Evolutionary conservation across 2,329 filamentous ascomycete genomes (phyloP).

Genomic region (Verticillium albo-atrum): DNA sequence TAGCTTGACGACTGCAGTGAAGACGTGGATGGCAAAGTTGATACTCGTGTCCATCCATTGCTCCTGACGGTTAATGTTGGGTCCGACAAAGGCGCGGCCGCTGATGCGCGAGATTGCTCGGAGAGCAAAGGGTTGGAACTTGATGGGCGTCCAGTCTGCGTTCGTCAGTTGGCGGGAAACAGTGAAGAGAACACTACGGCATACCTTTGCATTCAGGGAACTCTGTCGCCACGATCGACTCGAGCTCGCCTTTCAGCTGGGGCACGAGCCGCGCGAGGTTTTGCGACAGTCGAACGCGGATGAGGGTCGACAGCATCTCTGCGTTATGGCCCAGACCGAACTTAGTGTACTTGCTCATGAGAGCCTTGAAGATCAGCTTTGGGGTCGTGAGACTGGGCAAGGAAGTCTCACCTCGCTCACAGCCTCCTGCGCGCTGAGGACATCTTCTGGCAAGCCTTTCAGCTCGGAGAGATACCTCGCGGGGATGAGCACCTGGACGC

Average conservation of each 20-base stretch:
- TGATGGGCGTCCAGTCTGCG: conserved; percentile 50
- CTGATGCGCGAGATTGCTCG: conserved; percentile 48
- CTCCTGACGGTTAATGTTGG: conserved; percentile 43
- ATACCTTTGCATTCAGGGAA: conserved; percentile 41
- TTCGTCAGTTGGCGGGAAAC: conserved; percentile 1
- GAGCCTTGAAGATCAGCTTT: conserved; percentile 28
- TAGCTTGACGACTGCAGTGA: conserved; percentile 43
- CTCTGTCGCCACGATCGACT: conserved; percentile 38
- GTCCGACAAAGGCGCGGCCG: conserved; percentile 48
- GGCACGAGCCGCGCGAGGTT: conserved; percentile 42
- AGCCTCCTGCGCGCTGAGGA: conserved; percentile 42
- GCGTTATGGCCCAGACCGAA: conserved; percentile 42
- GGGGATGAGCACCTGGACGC: conserved; percentile 42
- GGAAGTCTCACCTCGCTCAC: conserved; percentile 35
- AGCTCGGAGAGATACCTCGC: conserved; percentile 39
- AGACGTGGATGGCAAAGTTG: conserved; percentile 45
- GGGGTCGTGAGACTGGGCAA: background rate
- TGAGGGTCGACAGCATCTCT: conserved; percentile 36
- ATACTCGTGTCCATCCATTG: conserved; percentile 49
- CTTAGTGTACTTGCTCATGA: conserved; percentile 46
- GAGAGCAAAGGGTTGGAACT: conserved; percentile 47
- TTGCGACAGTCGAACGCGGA: conserved; percentile 43
- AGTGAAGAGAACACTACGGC: background rate
- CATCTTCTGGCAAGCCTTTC: conserved; percentile 42
- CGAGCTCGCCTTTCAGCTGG: conserved; percentile 41